A percentile compares a stretch with the other conserved stretches of the same genome.
Evolutionary conservation across 1,139 yeast species (phyloP).

Genomic region (Candida sanyaensis): DNA sequence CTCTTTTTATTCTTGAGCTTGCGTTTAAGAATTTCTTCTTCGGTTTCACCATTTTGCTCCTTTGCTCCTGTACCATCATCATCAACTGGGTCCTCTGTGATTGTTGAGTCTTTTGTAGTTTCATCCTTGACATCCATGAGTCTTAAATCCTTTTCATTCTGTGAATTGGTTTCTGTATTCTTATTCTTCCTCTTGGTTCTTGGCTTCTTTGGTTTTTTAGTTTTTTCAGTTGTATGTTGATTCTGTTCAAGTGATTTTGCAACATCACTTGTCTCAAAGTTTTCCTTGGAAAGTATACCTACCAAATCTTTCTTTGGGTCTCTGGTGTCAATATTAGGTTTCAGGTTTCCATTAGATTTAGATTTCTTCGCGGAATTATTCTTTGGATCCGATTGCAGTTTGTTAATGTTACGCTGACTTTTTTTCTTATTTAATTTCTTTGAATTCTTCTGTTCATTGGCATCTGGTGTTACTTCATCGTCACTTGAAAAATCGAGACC

Average conservation of each 20-base stretch:
- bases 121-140: background rate
- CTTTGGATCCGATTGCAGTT: background rate
- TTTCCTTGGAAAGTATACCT: no score
- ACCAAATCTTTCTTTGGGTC: background rate
- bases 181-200: background rate
- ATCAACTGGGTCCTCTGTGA: no score
- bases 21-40: constrained; percentile 3
- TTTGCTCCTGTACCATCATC: background rate
- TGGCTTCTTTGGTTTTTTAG: background rate
- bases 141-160: background rate
- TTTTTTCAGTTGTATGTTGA: constrained; percentile 1
- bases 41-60: background rate
- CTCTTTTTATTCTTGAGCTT: constrained; percentile 6
- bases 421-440: constrained; percentile 3
- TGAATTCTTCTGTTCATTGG: background rate
- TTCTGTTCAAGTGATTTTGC: background rate
- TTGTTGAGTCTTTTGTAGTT: no score
- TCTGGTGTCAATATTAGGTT: background rate
- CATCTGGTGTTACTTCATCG: constrained; percentile 16
- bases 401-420: background rate
- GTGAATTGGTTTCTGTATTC: no score
- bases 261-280: background rate
- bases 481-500: constrained; percentile 26
- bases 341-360: background rate
- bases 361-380: background rate